Percentiles rank a stretch among this genome's conserved stretches.
These are phyloP conservation scores for Coemansia sp. DNA, from an alignment of 192 early-diverging fungal species.

Conservation along the genomic window DNA sequence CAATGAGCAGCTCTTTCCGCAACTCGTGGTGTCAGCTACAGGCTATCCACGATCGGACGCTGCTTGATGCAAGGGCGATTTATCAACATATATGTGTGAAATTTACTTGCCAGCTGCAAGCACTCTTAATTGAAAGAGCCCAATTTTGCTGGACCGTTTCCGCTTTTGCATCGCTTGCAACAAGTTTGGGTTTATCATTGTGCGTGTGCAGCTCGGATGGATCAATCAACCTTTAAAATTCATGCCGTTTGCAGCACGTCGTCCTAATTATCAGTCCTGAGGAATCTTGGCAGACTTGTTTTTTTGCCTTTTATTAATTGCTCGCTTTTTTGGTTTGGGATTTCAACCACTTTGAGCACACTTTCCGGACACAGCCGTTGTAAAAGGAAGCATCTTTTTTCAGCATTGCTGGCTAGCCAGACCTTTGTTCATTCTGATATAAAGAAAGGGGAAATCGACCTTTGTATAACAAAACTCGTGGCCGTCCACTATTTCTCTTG, in stretches of 20 bases:
- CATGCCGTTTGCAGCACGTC: not conserved
- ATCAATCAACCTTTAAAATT: not conserved
- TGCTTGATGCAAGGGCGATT: not conserved
- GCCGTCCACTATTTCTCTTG: not conserved
- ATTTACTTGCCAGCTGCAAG: too few species aligned
- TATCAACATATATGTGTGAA: not conserved
- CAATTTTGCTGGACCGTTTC: not conserved
- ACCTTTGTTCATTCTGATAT: not conserved
- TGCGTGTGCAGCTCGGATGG: too few species aligned
- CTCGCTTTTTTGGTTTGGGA: not conserved
- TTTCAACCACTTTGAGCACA: not conserved
- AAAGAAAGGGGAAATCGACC: not conserved
- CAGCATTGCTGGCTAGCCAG: not conserved
- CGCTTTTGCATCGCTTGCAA: not conserved
- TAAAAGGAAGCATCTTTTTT: too few species aligned
- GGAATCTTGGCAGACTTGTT: too few species aligned
- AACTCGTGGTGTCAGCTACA: constrained; percentile 6
- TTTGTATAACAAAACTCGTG: not conserved
- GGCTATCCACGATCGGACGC: not conserved
- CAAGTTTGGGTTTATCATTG: not conserved
- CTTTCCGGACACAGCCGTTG: not conserved
- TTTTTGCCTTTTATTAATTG: not conserved
- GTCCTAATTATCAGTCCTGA: not conserved
- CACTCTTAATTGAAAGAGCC: not conserved
- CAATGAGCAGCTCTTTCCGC: not conserved